Evolutionary conservation across 768 basidiomycete species (phyloP).

Genomic region (Pulveroboletus sp.): DNA sequence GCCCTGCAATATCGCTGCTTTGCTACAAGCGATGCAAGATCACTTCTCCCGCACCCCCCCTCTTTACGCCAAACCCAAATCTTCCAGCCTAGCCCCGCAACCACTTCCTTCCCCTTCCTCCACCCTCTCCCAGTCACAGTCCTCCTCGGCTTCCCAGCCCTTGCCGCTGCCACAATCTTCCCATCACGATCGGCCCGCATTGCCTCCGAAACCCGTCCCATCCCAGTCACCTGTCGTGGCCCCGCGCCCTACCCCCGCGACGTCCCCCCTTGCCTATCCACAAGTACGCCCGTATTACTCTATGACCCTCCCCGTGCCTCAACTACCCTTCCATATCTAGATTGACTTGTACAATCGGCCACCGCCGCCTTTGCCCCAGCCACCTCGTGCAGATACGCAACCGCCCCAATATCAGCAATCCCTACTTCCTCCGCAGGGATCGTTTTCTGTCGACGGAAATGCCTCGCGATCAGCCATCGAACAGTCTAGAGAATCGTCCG

Average conservation of each 20-base stretch:
- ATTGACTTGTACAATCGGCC: constrained; percentile 32
- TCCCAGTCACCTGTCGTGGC: constrained; percentile 9
- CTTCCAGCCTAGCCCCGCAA: constrained; percentile 22
- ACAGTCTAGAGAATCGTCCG: constrained; percentile 17
- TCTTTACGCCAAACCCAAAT: constrained; percentile 78
- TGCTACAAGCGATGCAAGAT: constrained; percentile 74
- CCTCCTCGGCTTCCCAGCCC: constrained; percentile 13
- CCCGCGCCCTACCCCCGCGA: constrained; percentile 17
- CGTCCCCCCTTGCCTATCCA: constrained; percentile 5
- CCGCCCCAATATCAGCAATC: constrained; percentile 30
- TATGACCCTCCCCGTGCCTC: neutral
- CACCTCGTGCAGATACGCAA: constrained; percentile 16
- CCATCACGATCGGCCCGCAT: constrained; percentile 33
- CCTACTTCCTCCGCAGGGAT: constrained; percentile 13
- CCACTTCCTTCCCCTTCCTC: constrained; percentile 17
- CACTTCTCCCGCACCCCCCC: constrained; percentile 86
- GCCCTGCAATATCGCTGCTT: constrained; percentile 71
- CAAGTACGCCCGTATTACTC: constrained; percentile 20
- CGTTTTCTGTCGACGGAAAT: constrained; percentile 18
- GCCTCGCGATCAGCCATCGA: constrained; percentile 16
- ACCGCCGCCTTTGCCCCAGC: constrained; percentile 33
- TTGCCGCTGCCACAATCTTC: constrained; percentile 18
- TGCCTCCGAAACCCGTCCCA: constrained; percentile 37
- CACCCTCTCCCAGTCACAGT: constrained; percentile 17
- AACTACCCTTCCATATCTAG: constrained; percentile 12